Conservation (phyloP, 495 filamentous ascomycete genomes). For the Penicillium flavigenum region DNA sequence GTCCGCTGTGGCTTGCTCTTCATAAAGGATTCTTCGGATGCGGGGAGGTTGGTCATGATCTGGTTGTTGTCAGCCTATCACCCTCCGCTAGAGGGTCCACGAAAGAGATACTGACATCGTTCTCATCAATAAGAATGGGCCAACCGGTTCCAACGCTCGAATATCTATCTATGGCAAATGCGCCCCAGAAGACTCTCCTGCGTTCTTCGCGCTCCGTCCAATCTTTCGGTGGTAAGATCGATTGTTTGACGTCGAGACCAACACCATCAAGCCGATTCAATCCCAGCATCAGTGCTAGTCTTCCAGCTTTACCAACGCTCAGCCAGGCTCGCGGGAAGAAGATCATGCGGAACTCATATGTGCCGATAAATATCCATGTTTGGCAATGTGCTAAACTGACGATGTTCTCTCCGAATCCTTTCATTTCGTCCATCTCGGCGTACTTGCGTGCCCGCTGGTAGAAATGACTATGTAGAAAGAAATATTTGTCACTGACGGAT, state of each 20-base stretch:
- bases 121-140: slow-evolving; percentile 92
- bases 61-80: slow-evolving; percentile 24
- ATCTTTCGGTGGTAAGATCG: slow-evolving; percentile 77
- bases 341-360: slow-evolving; percentile 96
- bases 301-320: slow-evolving; percentile 74
- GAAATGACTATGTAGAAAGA: slow-evolving; percentile 73
- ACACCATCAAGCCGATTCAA: slow-evolving; percentile 83
- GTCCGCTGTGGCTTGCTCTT: slow-evolving; percentile 72
- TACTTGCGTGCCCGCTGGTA: slow-evolving; percentile 89
- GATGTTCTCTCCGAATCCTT: slow-evolving; percentile 84
- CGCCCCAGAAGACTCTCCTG: slow-evolving; percentile 91
- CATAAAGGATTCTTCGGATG: slow-evolving; percentile 83
- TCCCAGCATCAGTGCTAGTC: slow-evolving; percentile 87
- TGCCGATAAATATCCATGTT: slow-evolving; percentile 73
- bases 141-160: slow-evolving; percentile 97
- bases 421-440: slow-evolving; percentile 84
- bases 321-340: slow-evolving; percentile 97
- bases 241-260: slow-evolving; percentile 92
- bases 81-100: background rate
- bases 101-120: slow-evolving; percentile 59
- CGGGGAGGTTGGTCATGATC: slow-evolving; percentile 82
- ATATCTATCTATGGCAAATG: slow-evolving; percentile 85
- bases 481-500: slow-evolving; percentile 76
- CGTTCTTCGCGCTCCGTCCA: slow-evolving; percentile 94
- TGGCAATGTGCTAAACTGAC: slow-evolving; percentile 81